phyloP scores from a whole-genome alignment of 1,284 basidiomycete species.

The Thelephora terrestris region DNA sequence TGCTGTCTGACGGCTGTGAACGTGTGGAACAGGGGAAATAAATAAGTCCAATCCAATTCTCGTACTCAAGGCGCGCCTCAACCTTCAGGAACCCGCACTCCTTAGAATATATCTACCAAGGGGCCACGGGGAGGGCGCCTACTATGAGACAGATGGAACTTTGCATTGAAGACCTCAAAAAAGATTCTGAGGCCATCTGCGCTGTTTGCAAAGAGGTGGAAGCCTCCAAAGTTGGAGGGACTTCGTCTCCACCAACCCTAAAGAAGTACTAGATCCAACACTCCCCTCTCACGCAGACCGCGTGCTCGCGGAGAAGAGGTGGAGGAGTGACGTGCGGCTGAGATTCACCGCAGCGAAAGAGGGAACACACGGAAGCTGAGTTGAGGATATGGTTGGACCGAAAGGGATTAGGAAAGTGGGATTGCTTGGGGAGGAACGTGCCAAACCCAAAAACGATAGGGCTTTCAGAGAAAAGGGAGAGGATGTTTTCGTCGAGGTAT shows the following conservation, averaged over 20 bases:
- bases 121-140: no score
- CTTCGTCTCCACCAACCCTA: constrained; percentile 16
- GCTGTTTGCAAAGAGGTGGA: constrained; percentile 49
- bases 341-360: constrained; percentile 51
- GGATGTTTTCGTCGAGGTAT: background rate
- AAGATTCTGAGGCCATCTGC: constrained; percentile 44
- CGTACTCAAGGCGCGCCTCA: constrained; percentile 1
- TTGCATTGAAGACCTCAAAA: constrained; percentile 37
- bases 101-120: no score
- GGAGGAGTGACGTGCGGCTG: no score
- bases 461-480: no score
- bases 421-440: background rate
- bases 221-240: constrained; percentile 41
- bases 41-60: constrained; percentile 39
- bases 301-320: constrained; percentile 49
- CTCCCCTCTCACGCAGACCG: constrained; percentile 58
- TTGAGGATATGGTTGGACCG: constrained; percentile 43
- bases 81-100: no score
- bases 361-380: constrained; percentile 49
- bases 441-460: background rate
- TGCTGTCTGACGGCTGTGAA: constrained; percentile 16
- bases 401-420: no score
- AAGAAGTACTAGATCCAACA: constrained; percentile 49
- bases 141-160: constrained; percentile 51
- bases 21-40: constrained; percentile 70